Conservation (phyloP, 495 filamentous ascomycete species). For the Aspergillus nanangensis region DNA sequence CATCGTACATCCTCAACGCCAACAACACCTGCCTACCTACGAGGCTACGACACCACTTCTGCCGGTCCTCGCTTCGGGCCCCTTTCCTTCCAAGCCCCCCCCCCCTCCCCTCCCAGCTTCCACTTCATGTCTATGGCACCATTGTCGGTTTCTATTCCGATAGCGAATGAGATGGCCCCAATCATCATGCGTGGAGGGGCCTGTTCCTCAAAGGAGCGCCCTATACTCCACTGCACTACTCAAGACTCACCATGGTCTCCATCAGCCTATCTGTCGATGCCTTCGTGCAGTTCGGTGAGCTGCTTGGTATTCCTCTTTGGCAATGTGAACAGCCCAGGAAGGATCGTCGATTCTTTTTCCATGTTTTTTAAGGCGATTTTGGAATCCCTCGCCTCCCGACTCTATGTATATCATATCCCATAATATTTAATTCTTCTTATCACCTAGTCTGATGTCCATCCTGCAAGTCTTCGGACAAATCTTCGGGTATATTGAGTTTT, state of each 20-base stretch:
- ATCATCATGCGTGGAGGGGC: constrained; percentile 11
- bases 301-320: constrained; percentile 3
- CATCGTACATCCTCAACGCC: no score
- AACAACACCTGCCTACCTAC: no score
- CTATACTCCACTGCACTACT: constrained; percentile 7
- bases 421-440: constrained; percentile 12
- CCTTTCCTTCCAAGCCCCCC: constrained; percentile 5
- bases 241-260: constrained; percentile 8
- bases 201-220: constrained; percentile 12
- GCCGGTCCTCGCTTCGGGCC: constrained; percentile 12
- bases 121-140: constrained; percentile 7
- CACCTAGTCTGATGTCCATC: constrained; percentile 10
- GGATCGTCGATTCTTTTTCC: constrained; percentile 14
- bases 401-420: constrained; percentile 18
- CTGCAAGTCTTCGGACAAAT: constrained; percentile 20
- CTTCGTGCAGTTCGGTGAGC: constrained; percentile 6
- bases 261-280: constrained; percentile 8
- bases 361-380: constrained; percentile 12
- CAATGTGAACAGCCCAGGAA: constrained; percentile 5
- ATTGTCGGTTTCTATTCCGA: constrained; percentile 6
- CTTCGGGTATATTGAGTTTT: constrained; percentile 19
- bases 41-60: no score
- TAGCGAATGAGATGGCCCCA: constrained; percentile 11
- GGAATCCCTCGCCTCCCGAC: constrained; percentile 15
- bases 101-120: constrained; percentile 2